Evolutionary conservation across 192 early-diverging fungal species (phyloP).

Genomic region (Rhizoclosmatium globosum): DNA sequence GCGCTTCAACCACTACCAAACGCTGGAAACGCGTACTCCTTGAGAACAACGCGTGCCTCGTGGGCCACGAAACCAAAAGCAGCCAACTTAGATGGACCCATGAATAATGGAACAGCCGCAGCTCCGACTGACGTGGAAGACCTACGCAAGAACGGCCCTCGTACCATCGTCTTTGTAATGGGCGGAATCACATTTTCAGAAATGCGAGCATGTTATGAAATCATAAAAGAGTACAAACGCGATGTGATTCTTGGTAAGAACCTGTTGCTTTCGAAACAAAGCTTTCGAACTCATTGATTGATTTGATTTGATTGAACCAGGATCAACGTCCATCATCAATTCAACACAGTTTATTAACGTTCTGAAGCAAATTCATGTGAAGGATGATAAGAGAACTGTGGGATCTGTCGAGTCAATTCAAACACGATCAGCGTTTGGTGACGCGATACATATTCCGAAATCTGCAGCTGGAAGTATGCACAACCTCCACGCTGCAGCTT

Average conservation of each 20-base stretch:
- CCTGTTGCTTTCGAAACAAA: background rate
- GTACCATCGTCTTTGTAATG: slow-evolving; percentile 79
- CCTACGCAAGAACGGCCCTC: slow-evolving; percentile 60
- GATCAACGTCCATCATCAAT: slow-evolving; percentile 78
- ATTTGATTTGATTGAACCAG: slow-evolving; percentile 36
- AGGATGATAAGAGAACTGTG: slow-evolving; percentile 35
- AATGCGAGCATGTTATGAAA: slow-evolving; percentile 73
- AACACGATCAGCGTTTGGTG: background rate
- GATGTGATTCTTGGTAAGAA: slow-evolving; percentile 77
- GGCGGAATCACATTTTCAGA: slow-evolving; percentile 85
- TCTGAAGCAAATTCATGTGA: slow-evolving; percentile 68
- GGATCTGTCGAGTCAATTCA: slow-evolving; percentile 2
- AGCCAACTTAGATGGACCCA: background rate
- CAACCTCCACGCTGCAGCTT: background rate
- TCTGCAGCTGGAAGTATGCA: background rate
- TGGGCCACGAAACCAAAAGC: slow-evolving; percentile 51
- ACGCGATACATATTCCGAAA: background rate
- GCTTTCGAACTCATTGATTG: background rate
- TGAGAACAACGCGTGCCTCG: slow-evolving; percentile 58
- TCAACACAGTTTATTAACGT: slow-evolving; percentile 74
- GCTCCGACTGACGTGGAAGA: slow-evolving; percentile 39
- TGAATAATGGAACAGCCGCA: background rate
- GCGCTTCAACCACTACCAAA: slow-evolving; percentile 36
- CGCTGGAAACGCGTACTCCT: slow-evolving; percentile 49
- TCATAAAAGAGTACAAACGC: slow-evolving; percentile 64